phyloP scores from a whole-genome alignment of 345 rosid genomes.

The Eucalyptus dawsonii region DNA sequence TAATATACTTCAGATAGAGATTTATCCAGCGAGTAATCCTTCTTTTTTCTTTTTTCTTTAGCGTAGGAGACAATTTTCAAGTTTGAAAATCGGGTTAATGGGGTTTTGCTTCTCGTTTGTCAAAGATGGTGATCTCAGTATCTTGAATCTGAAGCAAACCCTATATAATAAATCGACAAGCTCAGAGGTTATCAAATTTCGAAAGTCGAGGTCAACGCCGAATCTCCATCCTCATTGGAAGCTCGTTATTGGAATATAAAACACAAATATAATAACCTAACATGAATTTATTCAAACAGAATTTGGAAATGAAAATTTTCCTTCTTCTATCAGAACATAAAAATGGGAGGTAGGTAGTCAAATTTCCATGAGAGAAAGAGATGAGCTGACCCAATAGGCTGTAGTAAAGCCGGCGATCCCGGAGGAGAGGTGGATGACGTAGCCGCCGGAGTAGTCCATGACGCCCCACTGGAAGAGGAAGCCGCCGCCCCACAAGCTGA shows the following conservation, averaged over 20 bases:
- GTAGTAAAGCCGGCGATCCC: constrained; percentile 4
- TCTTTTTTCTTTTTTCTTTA: neutral
- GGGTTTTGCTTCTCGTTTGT: neutral
- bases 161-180: neutral
- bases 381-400: neutral
- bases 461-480: constrained; percentile 11
- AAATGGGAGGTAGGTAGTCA: neutral
- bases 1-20: neutral
- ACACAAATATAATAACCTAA: neutral
- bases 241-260: neutral
- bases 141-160: neutral
- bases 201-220: neutral
- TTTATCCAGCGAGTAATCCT: neutral
- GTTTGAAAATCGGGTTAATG: neutral
- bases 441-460: constrained; percentile 10
- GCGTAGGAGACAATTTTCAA: neutral
- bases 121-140: neutral
- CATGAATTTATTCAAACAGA: neutral
- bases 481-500: constrained; percentile 9
- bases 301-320: neutral
- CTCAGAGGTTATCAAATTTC: neutral
- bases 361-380: neutral
- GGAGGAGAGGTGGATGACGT: constrained; percentile 7
- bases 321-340: neutral
- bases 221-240: neutral